Base-by-base conservation (phyloP, 2,329 filamentous ascomycete species). In the Talaromyces atroroseus region DNA sequence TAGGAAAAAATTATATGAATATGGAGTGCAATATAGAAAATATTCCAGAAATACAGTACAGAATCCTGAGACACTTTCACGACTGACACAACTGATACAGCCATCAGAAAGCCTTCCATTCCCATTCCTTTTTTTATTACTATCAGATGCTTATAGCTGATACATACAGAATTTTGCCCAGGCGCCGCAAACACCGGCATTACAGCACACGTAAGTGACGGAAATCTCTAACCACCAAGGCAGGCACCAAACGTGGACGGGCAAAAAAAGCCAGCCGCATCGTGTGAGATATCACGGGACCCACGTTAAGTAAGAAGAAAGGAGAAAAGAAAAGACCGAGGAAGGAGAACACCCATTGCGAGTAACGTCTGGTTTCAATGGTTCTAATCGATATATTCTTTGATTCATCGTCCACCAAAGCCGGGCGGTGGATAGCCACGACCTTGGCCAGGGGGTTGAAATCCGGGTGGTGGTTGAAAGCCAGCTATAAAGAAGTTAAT, bases 381-480 rank as follows among this genome's bases (percentile, higher is more conserved):
- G 8, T 11, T 29, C 11, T n/a, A 42, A 34, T 48, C 18, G 48
- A 42, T 54, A 48, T 56, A 38, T 40, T 48, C 12, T 46, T 40
- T 32, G 59, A 56, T 56, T 61, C 66, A 75, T 64, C 73, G 67
- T 57, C 74, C 73, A 60, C 73, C 74, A 64, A 79, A 79, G 34
- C 77, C 78, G 49, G 76, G 76, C 40, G 79, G 79, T 52, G 79
- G 78, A 63, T 74, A 80, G 53, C 78, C 78, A 62, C 78, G 74
- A 53, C 78, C 78, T 62, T 74, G 74, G 8, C 76, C 76, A 6
- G 85, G 84, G 58, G 88, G 85, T 74, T 90, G 87, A 76, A 92
- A 92, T 61, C 89, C 88, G 58, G 82, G 77, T 42, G 87, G 86
- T 50, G 85, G 82, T 59, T 82, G 82, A 63, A 78, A 78, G 55